Evolutionary conservation across 2,329 filamentous ascomycete species (phyloP), one percentile per base, ranked within the genome.

Genomic region (Penicillium sp.): DNA sequence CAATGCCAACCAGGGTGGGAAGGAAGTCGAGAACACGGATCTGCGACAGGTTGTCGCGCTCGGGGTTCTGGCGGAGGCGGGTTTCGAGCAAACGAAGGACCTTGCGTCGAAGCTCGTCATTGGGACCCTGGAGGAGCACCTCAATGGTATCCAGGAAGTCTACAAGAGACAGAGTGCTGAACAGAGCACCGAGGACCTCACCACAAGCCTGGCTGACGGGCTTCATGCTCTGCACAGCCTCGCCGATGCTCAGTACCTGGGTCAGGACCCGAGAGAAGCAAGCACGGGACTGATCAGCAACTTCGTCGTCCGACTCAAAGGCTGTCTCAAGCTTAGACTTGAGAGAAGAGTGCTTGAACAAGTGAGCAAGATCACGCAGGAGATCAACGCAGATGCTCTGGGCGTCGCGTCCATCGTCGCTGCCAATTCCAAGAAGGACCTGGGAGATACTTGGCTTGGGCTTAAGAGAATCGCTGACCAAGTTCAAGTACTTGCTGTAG

Each of bases 141-240:
- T 96, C 90, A 40, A 95, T 88, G 10, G 92, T 90, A 71, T 91
- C 90, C 72, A 97, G 86, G 73, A 97, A 94, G 75, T 97, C 91
- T 51, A 86, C 82, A 3, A 93, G 92, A 0, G 92, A 93, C 41
- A 96, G 81, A 7, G 97, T 83, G 61, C 90, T 88, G 50, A 99
- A 82, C n/a, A 96, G 79, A 60, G 89, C 88, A 19, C 89, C 86
- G 47, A 97, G 81, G 1, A 91, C 84, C 55, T 89, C 85, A 39
- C 89, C 88, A 67, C 79, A 80, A 25, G 76, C 76, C 48, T 70
- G 69, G 59, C 70, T 73, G 50, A 74, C 67, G 43, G 69, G 59
- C 58, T 75, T 75, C 58, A 72, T 71, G 41, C 59, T 68, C 47
- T 72, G 68, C 53, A 74, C 71, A 25, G 65, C 67, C 48, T 91